A percentile compares a stretch with the other conserved stretches of the same genome.
Conservation (phyloP, 768 basidiomycete genomes). For the Imleria badia region DNA sequence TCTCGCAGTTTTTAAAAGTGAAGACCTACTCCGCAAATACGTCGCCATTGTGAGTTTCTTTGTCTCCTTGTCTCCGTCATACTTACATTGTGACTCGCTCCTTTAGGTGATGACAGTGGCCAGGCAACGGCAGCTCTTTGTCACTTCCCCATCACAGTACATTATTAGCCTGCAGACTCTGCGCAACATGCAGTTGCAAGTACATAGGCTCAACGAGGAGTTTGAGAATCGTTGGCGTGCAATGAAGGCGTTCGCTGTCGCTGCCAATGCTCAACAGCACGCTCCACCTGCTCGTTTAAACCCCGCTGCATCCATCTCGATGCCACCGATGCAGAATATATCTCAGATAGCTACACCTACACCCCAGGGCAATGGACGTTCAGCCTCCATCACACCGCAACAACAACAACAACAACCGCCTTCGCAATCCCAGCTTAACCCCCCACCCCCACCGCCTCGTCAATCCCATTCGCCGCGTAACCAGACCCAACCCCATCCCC, state of each 20-base stretch:
- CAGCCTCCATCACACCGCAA: constrained; percentile 27
- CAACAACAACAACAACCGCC: constrained; percentile 13
- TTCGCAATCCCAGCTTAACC: constrained; percentile 8
- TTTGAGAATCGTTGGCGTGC: constrained; percentile 34
- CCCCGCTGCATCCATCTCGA: constrained; percentile 10
- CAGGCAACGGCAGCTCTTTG: constrained; percentile 32
- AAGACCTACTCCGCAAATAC: constrained; percentile 48
- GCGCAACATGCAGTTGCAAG: constrained; percentile 44
- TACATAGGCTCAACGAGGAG: constrained; percentile 41
- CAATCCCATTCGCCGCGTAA: constrained; percentile 12
- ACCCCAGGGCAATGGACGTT: constrained; percentile 28
- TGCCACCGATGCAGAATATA: constrained; percentile 19
- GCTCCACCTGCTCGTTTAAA: constrained; percentile 1
- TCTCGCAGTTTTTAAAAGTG: constrained; percentile 45
- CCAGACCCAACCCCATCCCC: constrained; percentile 7
- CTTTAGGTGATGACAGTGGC: constrained; percentile 44
- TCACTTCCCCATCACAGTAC: constrained; percentile 28
- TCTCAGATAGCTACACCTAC: constrained; percentile 21
- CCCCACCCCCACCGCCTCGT: background rate
- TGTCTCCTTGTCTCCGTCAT: constrained; percentile 11
- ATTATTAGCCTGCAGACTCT: constrained; percentile 39
- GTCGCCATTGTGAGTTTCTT: constrained; percentile 51
- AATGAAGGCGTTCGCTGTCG: constrained; percentile 17
- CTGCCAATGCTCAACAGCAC: constrained; percentile 8
- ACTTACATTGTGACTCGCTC: constrained; percentile 6